A percentile compares a stretch with the other conserved stretches of the same genome.
phyloP scores from a whole-genome alignment of 257 asterid species.

The Primulina huaijiensis region DNA sequence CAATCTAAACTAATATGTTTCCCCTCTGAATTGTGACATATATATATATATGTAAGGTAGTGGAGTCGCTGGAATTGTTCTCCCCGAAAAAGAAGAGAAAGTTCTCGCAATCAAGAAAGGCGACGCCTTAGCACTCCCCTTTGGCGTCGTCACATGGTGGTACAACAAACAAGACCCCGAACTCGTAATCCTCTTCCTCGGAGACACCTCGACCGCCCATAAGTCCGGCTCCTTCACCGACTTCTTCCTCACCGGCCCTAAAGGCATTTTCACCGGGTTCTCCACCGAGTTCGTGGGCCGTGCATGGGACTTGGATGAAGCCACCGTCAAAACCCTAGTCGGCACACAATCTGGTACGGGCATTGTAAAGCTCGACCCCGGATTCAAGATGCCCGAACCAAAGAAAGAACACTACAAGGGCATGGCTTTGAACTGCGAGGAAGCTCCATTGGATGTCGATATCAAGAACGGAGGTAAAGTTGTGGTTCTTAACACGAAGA shows the following conservation, averaged over 20 bases:
- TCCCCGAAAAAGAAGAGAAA: conserved; percentile 76
- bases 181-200: conserved; percentile 65
- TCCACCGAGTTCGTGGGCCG: conserved; percentile 59
- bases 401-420: conserved; percentile 48
- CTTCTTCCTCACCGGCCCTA: conserved; percentile 61
- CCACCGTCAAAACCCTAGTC: conserved; percentile 53
- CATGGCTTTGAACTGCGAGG: conserved; percentile 60
- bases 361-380: conserved; percentile 49
- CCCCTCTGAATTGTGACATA: too few relatives aligned
- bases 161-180: conserved; percentile 71
- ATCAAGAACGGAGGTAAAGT: conserved; percentile 67
- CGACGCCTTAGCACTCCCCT: conserved; percentile 67
- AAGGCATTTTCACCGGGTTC: conserved; percentile 76
- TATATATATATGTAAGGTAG: conserved; percentile 29
- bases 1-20: background rate
- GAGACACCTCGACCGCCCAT: conserved; percentile 68
- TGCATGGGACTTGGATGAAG: conserved; percentile 67
- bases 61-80: conserved; percentile 66
- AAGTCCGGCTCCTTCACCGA: conserved; percentile 64
- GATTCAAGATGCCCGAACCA: conserved; percentile 61
- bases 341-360: conserved; percentile 44
- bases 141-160: conserved; percentile 83
- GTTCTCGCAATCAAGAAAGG: conserved; percentile 69
- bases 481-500: conserved; percentile 61
- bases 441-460: conserved; percentile 71